phyloP scores from a whole-genome alignment of 129 eudicot genomes.

The Deinandra increscens region DNA sequence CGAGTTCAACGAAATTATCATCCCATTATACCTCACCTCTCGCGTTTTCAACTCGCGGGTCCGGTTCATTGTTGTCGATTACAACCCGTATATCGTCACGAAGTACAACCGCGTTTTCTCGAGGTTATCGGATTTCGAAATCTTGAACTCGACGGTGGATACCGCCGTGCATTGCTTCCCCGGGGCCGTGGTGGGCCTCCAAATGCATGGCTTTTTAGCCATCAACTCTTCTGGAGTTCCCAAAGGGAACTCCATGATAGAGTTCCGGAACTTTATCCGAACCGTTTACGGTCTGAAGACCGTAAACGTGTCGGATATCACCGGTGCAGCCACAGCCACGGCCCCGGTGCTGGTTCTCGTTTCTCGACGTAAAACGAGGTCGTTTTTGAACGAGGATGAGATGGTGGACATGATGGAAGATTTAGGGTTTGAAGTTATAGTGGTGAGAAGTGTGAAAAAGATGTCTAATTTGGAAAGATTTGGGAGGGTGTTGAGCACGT shows the following conservation, averaged over 20 bases:
- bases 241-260: conserved; percentile 36
- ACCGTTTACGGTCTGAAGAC: conserved; percentile 28
- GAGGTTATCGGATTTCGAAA: conserved; percentile 36
- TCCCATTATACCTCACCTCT: conserved; percentile 61
- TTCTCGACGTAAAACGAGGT: conserved; percentile 49
- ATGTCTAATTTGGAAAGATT: conserved; percentile 41
- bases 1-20: conserved; percentile 57
- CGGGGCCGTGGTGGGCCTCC: conserved; percentile 48
- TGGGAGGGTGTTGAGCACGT: conserved; percentile 40
- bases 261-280: conserved; percentile 36
- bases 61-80: conserved; percentile 46
- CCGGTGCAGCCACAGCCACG: conserved; percentile 2
- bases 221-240: conserved; percentile 44
- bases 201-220: conserved; percentile 34
- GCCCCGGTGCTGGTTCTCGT: conserved; percentile 44
- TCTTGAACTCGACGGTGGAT: conserved; percentile 21
- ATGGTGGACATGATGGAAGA: conserved; percentile 45
- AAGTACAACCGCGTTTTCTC: conserved; percentile 38
- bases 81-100: conserved; percentile 32
- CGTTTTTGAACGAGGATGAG: conserved; percentile 51
- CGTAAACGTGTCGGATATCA: conserved; percentile 1
- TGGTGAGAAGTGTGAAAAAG: conserved; percentile 34
- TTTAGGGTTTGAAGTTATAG: conserved; percentile 49
- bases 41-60: conserved; percentile 41
- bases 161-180: conserved; percentile 42